These are phyloP conservation scores for Phoma sp. DNA, from an alignment of 2,329 filamentous ascomycete genomes.

Conservation along the genomic window DNA sequence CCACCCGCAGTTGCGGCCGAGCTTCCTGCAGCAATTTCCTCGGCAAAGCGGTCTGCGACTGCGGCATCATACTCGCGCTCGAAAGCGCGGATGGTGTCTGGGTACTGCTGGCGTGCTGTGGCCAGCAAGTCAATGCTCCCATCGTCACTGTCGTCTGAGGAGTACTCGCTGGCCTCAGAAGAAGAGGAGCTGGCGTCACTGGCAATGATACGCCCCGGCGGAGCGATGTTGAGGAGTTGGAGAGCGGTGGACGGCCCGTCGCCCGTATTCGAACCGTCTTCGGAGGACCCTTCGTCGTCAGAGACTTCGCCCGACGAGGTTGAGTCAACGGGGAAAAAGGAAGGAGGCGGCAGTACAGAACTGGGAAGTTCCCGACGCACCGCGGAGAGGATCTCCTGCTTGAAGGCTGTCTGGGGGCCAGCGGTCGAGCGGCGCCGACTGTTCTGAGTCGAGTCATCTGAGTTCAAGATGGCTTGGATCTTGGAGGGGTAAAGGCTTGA, in stretches of 20 bases:
- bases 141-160: slow-evolving; percentile 43
- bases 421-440: slow-evolving; percentile 7
- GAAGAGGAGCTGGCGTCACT: slow-evolving; percentile 12
- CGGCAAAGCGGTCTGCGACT: slow-evolving; percentile 55
- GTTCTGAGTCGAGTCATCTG: slow-evolving; percentile 13
- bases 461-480: slow-evolving; percentile 44
- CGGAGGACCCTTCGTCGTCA: slow-evolving; percentile 40
- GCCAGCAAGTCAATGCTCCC: slow-evolving; percentile 54
- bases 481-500: slow-evolving; percentile 32
- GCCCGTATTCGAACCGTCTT: slow-evolving; percentile 2
- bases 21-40: slow-evolving; percentile 57
- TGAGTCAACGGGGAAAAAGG: slow-evolving; percentile 50
- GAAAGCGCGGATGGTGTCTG: slow-evolving; percentile 46
- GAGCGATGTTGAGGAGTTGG: slow-evolving; percentile 38
- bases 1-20: slow-evolving; percentile 57
- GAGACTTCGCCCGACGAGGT: slow-evolving; percentile 43
- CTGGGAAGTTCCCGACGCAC: slow-evolving; percentile 66
- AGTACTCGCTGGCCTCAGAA: slow-evolving; percentile 33
- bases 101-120: slow-evolving; percentile 52
- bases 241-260: slow-evolving; percentile 31
- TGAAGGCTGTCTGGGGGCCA: slow-evolving; percentile 52
- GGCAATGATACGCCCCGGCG: background rate
- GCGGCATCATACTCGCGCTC: slow-evolving; percentile 57
- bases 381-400: slow-evolving; percentile 69
- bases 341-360: slow-evolving; percentile 53